phyloP scores from a whole-genome alignment of 164 flowering plant species.

The Euptelea pleiosperma region DNA sequence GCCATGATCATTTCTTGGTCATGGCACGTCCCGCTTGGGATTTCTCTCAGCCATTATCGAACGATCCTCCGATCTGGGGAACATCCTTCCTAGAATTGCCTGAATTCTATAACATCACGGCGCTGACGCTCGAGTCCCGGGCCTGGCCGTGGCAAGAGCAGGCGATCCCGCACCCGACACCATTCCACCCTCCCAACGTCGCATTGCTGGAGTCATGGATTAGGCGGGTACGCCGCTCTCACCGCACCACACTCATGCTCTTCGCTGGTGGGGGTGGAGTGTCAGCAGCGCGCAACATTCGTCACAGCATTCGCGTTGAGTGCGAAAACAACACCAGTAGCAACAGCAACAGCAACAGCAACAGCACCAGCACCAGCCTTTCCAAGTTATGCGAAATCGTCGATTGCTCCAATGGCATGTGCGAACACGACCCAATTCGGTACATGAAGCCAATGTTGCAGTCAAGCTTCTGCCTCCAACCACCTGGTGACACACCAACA shows the following conservation, averaged over 20 bases:
- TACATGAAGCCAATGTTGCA: constrained; percentile 88
- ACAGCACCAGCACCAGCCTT: constrained; percentile 13
- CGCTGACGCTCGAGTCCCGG: constrained; percentile 58
- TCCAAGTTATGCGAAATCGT: constrained; percentile 55
- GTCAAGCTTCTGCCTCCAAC: constrained; percentile 84
- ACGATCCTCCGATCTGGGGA: constrained; percentile 73
- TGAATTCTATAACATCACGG: constrained; percentile 76
- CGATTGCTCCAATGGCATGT: constrained; percentile 79
- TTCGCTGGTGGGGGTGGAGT: constrained; percentile 94
- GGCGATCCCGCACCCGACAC: constrained; percentile 83
- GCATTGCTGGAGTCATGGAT: constrained; percentile 57
- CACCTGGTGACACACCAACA: constrained; percentile 95
- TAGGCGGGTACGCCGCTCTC: constrained; percentile 46
- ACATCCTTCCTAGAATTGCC: constrained; percentile 80
- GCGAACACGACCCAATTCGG: constrained; percentile 87
- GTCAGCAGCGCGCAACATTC: constrained; percentile 54
- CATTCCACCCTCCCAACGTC: constrained; percentile 74
- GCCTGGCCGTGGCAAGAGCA: constrained; percentile 95
- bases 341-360: not conserved
- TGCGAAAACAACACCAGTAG: constrained; percentile 35
- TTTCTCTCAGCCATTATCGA: constrained; percentile 54
- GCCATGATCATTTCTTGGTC: constrained; percentile 80
- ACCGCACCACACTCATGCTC: constrained; percentile 51
- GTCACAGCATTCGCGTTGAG: constrained; percentile 71
- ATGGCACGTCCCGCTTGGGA: constrained; percentile 95